Evolutionary conservation across 2,329 filamentous ascomycete species (phyloP), one percentile per base, ranked within the genome.

Genomic region (Juglanconis sp.): DNA sequence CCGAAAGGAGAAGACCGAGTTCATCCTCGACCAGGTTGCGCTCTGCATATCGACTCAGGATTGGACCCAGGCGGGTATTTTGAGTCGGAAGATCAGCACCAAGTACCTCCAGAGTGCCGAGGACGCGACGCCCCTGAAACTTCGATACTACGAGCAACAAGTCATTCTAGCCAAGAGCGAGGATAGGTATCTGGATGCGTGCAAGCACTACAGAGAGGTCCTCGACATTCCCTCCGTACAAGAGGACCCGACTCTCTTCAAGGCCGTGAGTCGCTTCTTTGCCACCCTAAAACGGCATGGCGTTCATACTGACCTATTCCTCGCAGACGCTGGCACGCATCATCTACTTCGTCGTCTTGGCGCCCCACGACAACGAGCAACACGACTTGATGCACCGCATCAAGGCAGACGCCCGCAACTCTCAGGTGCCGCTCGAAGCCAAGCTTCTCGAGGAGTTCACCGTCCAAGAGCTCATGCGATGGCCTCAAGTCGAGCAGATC

Each of bases 331-430:
- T 99, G 48, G 92, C 96, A 79, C 87, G 95, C 70, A 92, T 98
- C 73, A 93, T 98, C 77, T 98, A 96, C 83, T 99, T 96, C 76
- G 87, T 96, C 73, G 95, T 98, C 66, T 89, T 99, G 55, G 91
- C 95, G 7, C 93, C 95, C 7, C 92, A 98, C 77, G 94, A 99
- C 79, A 99, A 99, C 76, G 95, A 99, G 75, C 95, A 99, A 75
- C 95, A 94, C 68, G 95, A 99, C 68, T 89, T 99, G 58, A 87
- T 99, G 63, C 93, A 99, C 78, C 91, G 95, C 70, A 90, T 99
- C 68, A 86, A 92, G 73, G 86, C 88, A 74, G 95, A 99, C 74
- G 79, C 88, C 7, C 90, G 95, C 65, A 93, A 93, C 73, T 78
- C 86, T 10, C 85, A 89, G 72, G 86, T 98, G 3, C 79, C 91